phyloP scores from a whole-genome alignment of 2,329 filamentous ascomycete genomes.

The Calycina herbarum region DNA sequence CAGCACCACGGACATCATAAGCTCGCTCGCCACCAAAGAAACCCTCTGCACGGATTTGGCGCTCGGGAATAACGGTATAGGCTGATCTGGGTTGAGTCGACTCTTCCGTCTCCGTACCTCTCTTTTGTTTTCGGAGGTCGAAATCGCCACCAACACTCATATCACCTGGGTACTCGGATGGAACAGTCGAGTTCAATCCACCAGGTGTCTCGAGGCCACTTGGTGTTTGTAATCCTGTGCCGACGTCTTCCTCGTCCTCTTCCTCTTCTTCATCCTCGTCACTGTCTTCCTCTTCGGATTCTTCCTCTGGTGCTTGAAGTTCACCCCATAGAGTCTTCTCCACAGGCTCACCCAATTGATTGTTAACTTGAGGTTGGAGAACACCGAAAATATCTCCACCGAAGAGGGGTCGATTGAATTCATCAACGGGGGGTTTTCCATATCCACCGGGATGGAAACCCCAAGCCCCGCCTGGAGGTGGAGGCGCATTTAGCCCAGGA shows the following conservation, averaged over 20 bases:
- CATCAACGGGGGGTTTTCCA: slow-evolving; percentile 93
- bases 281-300: slow-evolving; percentile 67
- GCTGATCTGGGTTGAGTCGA: slow-evolving; percentile 71
- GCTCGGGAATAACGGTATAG: slow-evolving; percentile 88
- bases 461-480: slow-evolving; percentile 86
- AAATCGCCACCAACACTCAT: slow-evolving; percentile 84
- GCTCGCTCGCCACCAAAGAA: slow-evolving; percentile 96
- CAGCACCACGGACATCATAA: slow-evolving; percentile 74
- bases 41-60: slow-evolving; percentile 78
- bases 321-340: slow-evolving; percentile 93
- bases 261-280: slow-evolving; percentile 70
- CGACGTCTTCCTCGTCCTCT: slow-evolving; percentile 60
- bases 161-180: slow-evolving; percentile 74
- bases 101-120: slow-evolving; percentile 87
- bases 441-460: slow-evolving; percentile 94
- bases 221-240: slow-evolving; percentile 70
- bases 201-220: slow-evolving; percentile 78
- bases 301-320: slow-evolving; percentile 75
- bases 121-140: slow-evolving; percentile 82
- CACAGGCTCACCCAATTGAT: slow-evolving; percentile 71
- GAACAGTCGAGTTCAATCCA: slow-evolving; percentile 76
- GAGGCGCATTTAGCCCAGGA: slow-evolving; percentile 88
- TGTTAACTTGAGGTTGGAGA: slow-evolving; percentile 59
- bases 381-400: slow-evolving; percentile 95
- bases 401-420: slow-evolving; percentile 86